Evolutionary conservation across 176 grass and related monocot genomes (phyloP).

Genomic region (Eragrostis curvula): DNA sequence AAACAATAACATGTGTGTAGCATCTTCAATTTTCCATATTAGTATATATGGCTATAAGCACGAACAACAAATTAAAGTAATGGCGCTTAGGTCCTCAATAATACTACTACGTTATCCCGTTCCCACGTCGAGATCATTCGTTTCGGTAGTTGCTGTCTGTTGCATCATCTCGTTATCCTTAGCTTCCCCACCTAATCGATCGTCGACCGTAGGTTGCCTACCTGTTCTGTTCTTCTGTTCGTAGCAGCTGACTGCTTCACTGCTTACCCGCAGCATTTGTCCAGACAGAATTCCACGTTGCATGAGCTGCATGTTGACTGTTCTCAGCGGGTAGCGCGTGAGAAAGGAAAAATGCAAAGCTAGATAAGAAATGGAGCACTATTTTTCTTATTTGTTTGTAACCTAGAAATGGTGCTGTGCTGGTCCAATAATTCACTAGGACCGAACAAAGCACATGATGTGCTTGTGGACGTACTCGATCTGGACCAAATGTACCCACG

Average conservation of each 20-base stretch:
- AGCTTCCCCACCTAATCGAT: slow-evolving; percentile 10
- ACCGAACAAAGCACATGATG: too few species aligned
- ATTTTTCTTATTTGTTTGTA: too few species aligned
- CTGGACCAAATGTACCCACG: too few species aligned
- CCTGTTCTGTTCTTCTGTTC: neutral
- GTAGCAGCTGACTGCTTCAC: neutral
- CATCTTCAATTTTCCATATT: neutral
- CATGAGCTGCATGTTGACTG: neutral
- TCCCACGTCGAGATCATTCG: slow-evolving; percentile 21
- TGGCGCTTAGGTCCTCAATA: slow-evolving; percentile 26
- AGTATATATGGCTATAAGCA: neutral
- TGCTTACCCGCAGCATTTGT: slow-evolving; percentile 2
- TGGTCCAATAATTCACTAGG: neutral
- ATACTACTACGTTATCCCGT: slow-evolving; percentile 24
- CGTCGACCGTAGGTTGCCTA: neutral
- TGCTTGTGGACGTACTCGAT: too few species aligned
- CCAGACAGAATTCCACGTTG: neutral
- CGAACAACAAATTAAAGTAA: slow-evolving; percentile 1
- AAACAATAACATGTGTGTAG: slow-evolving; percentile 21
- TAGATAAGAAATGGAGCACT: too few species aligned
- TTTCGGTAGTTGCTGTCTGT: neutral
- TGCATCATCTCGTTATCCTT: slow-evolving; percentile 45
- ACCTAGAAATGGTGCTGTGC: slow-evolving; percentile 14
- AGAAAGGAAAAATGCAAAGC: neutral
- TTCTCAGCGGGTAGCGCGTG: neutral